Base-by-base conservation (phyloP, 306 rosid genomes). In the Senna siamea region DNA sequence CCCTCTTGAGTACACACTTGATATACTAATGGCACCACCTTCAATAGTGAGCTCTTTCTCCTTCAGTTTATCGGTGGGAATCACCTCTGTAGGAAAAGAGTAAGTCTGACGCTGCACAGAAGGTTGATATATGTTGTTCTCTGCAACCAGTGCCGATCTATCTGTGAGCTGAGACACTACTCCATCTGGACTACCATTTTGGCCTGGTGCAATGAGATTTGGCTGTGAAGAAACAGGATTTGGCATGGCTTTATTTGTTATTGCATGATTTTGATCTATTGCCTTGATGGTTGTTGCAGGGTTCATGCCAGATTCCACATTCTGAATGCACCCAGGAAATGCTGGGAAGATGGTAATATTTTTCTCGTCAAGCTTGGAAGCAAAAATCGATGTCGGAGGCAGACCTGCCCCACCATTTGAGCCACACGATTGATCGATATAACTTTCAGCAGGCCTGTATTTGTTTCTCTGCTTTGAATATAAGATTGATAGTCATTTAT, bases 1-100 rank as follows among this genome's bases (percentile, higher is more conserved):
- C 98, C 98, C 90, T 82, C 88, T 87, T 65, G 98, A 93, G 81
- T 89, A 93, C 54, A 75, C 92, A 23, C 92, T 93, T 18, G 98
- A 91, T 81, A 93, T 82, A 91, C 89, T 88, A 79, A 89, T 85
- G 55, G 92, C 85, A 55, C 96, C 97, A n/a, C 89, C 97, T 83
- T 93, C 97, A 78, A 89, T 83, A 19, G 89, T 78, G 69, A 84
- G 81, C 26, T 86, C 96, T 55, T 91, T 90, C 83, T 86, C 89
- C 84, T 90, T 93, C 61, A 78, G 83, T 83, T 85, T 86, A 82
- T 89, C 97, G 44, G 87, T 43, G 35, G 80, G 65, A 58, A 82
- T 74, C 41, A 72, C 79, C 41, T 70, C 88, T 2, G 64, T 30
- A 19, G 82, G 57, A 47, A 73, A 37, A 47, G 89, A 55, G 52